These are phyloP conservation scores for Xerocomellus amylosporus DNA, from an alignment of 768 basidiomycete species.

Conservation along the genomic window DNA sequence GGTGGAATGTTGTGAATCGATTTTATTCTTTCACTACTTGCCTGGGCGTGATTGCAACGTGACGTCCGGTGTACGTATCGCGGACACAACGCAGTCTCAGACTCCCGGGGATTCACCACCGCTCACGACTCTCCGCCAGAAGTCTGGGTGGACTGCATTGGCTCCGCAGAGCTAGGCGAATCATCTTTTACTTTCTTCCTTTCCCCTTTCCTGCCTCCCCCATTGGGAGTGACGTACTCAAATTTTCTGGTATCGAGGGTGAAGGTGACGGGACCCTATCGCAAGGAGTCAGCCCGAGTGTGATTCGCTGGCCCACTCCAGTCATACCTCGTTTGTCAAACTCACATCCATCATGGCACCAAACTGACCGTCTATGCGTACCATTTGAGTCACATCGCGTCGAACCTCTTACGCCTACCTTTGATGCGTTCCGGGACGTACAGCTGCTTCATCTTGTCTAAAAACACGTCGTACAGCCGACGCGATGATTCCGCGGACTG, in stretches of 20 bases:
- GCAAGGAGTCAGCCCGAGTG: slow-evolving; percentile 1
- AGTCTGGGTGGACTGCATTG: background rate
- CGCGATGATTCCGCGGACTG: slow-evolving; percentile 69
- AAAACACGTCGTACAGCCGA: slow-evolving; percentile 67
- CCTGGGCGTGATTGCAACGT: background rate
- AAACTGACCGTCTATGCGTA: slow-evolving; percentile 75
- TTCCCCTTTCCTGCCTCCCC: slow-evolving; percentile 5
- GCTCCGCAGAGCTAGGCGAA: slow-evolving; percentile 4
- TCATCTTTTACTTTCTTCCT: slow-evolving; percentile 7
- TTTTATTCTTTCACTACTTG: background rate
- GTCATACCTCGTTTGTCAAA: slow-evolving; percentile 78
- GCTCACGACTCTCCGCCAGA: slow-evolving; percentile 9
- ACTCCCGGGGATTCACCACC: background rate
- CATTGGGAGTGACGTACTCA: slow-evolving; percentile 49
- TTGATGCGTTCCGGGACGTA: slow-evolving; percentile 78
- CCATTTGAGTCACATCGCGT: background rate
- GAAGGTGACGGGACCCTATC: slow-evolving; percentile 80
- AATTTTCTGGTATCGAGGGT: slow-evolving; percentile 81
- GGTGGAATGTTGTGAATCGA: slow-evolving; percentile 61
- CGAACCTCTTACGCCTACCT: slow-evolving; percentile 42
- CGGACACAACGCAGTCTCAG: background rate
- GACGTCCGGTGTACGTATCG: background rate
- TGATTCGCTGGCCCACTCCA: background rate
- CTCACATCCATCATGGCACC: slow-evolving; percentile 96
- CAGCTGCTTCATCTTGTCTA: slow-evolving; percentile 59